These are phyloP conservation scores for Phellinidium pouzarii DNA, from an alignment of 1,284 basidiomycete genomes.

Conservation along the genomic window DNA sequence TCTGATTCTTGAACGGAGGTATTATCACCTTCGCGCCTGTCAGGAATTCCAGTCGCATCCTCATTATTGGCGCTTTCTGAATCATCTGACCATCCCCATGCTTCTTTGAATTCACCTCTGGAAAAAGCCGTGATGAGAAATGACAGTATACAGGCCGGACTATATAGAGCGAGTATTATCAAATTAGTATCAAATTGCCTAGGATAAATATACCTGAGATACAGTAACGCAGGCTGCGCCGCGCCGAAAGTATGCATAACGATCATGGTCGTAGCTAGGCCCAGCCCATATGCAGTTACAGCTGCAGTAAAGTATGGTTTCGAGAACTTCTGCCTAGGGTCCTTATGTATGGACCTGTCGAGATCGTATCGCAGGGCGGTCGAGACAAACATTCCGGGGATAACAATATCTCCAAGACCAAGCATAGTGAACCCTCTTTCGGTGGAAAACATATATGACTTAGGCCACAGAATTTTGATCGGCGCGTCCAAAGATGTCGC, in stretches of 20 bases:
- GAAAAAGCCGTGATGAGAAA: slow-evolving; percentile 46
- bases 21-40: slow-evolving; percentile 11
- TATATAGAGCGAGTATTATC: slow-evolving; percentile 24
- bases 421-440: slow-evolving; percentile 81
- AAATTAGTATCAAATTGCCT: not conserved
- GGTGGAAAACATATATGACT: slow-evolving; percentile 52
- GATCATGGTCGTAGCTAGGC: slow-evolving; percentile 73
- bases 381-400: slow-evolving; percentile 87
- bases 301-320: slow-evolving; percentile 72
- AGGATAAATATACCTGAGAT: slow-evolving; percentile 62
- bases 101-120: slow-evolving; percentile 53
- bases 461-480: slow-evolving; percentile 87
- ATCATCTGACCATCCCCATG: slow-evolving; percentile 60
- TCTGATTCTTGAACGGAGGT: not conserved
- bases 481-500: slow-evolving; percentile 91
- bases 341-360: slow-evolving; percentile 33
- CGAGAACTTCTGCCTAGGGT: slow-evolving; percentile 21
- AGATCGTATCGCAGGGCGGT: slow-evolving; percentile 87
- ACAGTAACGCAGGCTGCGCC: slow-evolving; percentile 91
- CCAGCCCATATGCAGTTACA: slow-evolving; percentile 72
- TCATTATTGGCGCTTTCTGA: slow-evolving; percentile 24
- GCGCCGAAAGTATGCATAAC: slow-evolving; percentile 81
- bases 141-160: slow-evolving; percentile 63
- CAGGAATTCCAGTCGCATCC: slow-evolving; percentile 16
- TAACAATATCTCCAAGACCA: slow-evolving; percentile 86